A percentile compares a stretch with the other conserved stretches of the same genome.
phyloP scores from a whole-genome alignment of 164 flowering plant species.

The Magnolia changhungtana region DNA sequence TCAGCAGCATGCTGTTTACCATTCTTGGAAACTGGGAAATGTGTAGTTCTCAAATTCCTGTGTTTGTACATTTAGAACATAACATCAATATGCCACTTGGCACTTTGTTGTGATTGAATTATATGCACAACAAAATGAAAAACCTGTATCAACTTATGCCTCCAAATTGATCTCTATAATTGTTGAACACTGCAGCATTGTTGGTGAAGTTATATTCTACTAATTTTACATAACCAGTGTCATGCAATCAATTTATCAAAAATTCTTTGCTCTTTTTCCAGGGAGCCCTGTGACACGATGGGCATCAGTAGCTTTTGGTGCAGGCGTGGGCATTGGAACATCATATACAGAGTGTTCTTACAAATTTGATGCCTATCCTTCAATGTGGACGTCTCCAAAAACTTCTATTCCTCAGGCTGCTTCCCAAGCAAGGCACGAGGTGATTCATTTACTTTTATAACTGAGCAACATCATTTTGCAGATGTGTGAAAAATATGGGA shows the following conservation, averaged over 20 bases:
- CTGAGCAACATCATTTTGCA: neutral
- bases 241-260: neutral
- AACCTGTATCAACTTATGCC: no score
- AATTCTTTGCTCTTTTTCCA: conserved; percentile 13
- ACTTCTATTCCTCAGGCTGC: conserved; percentile 8
- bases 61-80: no score
- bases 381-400: conserved; percentile 19
- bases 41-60: no score
- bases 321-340: conserved; percentile 87
- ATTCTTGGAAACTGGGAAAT: no score
- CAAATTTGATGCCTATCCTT: conserved; percentile 36
- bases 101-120: no score
- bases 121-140: no score
- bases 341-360: conserved; percentile 82
- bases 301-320: conserved; percentile 92
- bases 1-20: no score
- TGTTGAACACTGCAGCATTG: neutral
- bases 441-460: neutral
- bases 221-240: neutral
- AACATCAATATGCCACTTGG: no score
- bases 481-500: no score
- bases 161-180: no score
- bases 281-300: conserved; percentile 92
- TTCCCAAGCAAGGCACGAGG: conserved; percentile 10
- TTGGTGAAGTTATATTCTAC: neutral